Percentiles rank a stretch among this genome's conserved stretches.
These are phyloP conservation scores for Microcyclospora pomicola DNA, from an alignment of 2,329 filamentous ascomycete species.

Conservation along the genomic window DNA sequence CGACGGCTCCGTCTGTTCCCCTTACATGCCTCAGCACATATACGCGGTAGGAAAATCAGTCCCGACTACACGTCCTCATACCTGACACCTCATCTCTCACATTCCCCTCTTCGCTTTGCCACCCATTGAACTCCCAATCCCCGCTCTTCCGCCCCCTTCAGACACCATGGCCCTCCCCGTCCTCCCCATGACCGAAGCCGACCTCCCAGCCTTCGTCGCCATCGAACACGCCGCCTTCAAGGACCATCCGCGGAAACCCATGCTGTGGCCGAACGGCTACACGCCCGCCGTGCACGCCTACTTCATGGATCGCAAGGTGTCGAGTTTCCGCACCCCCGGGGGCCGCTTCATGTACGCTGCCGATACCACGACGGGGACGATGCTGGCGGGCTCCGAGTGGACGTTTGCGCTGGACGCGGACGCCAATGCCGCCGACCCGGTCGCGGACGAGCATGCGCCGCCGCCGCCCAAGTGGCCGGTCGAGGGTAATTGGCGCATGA, in stretches of 20 bases:
- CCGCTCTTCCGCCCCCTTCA: no score
- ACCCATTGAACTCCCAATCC: no score
- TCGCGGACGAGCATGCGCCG: slow-evolving; percentile 3
- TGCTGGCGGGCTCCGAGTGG: slow-evolving; percentile 12
- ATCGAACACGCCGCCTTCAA: slow-evolving; percentile 16
- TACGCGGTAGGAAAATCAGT: no score
- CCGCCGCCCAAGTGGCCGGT: slow-evolving; percentile 12
- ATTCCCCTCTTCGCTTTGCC: no score
- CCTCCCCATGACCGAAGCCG: slow-evolving; percentile 6
- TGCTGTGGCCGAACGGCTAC: slow-evolving; percentile 14
- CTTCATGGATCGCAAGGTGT: slow-evolving; percentile 6
- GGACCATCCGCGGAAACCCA: slow-evolving; percentile 13
- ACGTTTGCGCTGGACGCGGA: slow-evolving; percentile 8
- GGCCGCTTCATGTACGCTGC: slow-evolving; percentile 11
- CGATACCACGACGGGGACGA: slow-evolving; percentile 9
- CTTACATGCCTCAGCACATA: no score
- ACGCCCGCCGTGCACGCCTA: slow-evolving; percentile 14
- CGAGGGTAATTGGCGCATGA: slow-evolving; percentile 13
- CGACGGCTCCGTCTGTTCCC: slow-evolving; percentile 3
- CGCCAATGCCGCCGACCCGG: slow-evolving; percentile 2
- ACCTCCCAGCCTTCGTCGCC: slow-evolving; percentile 11
- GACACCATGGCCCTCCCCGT: slow-evolving; percentile 10
- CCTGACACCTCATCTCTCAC: no score
- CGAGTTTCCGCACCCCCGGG: slow-evolving; percentile 5
- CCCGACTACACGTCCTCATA: no score